Evolutionary conservation across 202 grass and related monocot genomes (phyloP), one percentile per base, ranked within the genome.

Genomic region (Setaria italica): DNA sequence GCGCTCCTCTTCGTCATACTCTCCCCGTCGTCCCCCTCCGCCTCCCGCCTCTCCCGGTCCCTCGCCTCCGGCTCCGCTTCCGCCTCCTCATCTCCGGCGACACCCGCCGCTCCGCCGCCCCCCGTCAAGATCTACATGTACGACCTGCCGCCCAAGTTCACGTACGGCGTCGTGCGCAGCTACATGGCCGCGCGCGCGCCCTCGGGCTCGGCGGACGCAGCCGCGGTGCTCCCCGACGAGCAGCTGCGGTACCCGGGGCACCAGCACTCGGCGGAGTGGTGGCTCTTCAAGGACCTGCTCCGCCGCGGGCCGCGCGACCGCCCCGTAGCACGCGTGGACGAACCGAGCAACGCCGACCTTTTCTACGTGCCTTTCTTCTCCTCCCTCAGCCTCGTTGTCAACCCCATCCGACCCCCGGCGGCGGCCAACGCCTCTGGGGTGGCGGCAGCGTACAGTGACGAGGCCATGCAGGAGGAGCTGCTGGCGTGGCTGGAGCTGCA

Each of bases 231-330:
- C 21, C 57, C 84, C 12, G 89, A 90, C 74, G 78, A 85, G 6
- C 71, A 89, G 12, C 77, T 94, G 56, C 89, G 81, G 39, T 98
- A 98, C 79, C 96, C 96, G 34, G 96, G 96, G 7, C 91, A 98
- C 88, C 96, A 98, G 86, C 96, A 98, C 84, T 94, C 96, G 62
- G 93, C 91, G 41, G 96, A 98, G 88, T 98, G 96, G 96, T 98
- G 86, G 74, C 88, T 98, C 32, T 95, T 98, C 77, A 79, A 81
- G 41, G 93, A 98, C 62, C 91, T 98, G 65, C 58, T 80, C 46
- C 82, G 71, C 30, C 83, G 79, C 3, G 78, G 90, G 6, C 60
- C 83, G 1, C 55, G 62, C 4, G 60, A 89, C 32, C 91, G 70
- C 42, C 86, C 91, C 3, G 77, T 95, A 41, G 88, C 60, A 9